Conservation (phyloP, 345 rosid genomes). For the Camelina neglecta region DNA sequence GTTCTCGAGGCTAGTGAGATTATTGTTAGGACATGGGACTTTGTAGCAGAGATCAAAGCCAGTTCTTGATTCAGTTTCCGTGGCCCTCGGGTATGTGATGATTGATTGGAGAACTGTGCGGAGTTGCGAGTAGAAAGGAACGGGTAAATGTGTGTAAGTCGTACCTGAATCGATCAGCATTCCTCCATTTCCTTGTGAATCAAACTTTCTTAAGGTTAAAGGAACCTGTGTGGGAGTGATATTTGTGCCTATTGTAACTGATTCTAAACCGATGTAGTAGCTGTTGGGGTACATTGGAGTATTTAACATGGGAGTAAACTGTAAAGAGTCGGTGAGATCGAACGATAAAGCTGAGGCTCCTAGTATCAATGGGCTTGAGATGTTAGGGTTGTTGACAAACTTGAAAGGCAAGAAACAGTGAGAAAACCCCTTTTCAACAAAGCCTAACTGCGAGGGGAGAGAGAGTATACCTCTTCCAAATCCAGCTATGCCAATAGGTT, state of each 20-base stretch:
- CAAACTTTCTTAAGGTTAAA: slow-evolving; percentile 61
- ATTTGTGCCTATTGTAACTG: slow-evolving; percentile 59
- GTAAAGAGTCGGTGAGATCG: slow-evolving; percentile 48
- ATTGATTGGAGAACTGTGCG: slow-evolving; percentile 53
- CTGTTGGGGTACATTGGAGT: slow-evolving; percentile 68
- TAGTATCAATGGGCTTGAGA: slow-evolving; percentile 70
- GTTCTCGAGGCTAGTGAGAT: slow-evolving; percentile 37
- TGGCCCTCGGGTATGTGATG: slow-evolving; percentile 65
- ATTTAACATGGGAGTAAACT: slow-evolving; percentile 74
- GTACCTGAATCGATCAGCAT: slow-evolving; percentile 86
- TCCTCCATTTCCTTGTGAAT: slow-evolving; percentile 81
- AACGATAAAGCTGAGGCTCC: slow-evolving; percentile 64
- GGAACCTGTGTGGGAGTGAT: slow-evolving; percentile 50
- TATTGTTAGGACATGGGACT: slow-evolving; percentile 67
- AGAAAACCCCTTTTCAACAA: slow-evolving; percentile 72
- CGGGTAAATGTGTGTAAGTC: slow-evolving; percentile 79
- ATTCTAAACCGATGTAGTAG: slow-evolving; percentile 75
- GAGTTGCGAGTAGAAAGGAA: slow-evolving; percentile 69
- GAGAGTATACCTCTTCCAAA: slow-evolving; percentile 86
- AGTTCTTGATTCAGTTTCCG: slow-evolving; percentile 53
- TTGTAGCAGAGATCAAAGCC: slow-evolving; percentile 85
- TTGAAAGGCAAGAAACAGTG: slow-evolving; percentile 88
- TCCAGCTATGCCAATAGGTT: slow-evolving; percentile 85
- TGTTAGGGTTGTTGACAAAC: slow-evolving; percentile 72
- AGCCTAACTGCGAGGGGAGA: slow-evolving; percentile 76